These are phyloP conservation scores for Thraustochytrium striatum DNA, from an alignment of 352 stramenopile genomes.

Conservation along the genomic window DNA sequence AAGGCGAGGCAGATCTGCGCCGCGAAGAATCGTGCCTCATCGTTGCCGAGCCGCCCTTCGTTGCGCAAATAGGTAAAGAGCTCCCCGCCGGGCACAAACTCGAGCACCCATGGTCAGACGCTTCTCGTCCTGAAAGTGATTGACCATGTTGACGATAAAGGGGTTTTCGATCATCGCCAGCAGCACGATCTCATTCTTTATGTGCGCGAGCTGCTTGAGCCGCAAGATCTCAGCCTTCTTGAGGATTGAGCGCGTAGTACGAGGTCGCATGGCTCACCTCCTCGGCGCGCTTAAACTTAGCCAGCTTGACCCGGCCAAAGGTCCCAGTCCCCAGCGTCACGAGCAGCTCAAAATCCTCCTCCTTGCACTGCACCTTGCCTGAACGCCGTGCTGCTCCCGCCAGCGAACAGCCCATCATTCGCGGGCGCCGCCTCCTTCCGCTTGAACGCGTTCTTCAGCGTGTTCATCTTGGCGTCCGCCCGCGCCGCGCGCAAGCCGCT, in stretches of 20 bases:
- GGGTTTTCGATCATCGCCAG: conserved; percentile 75
- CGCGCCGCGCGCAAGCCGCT: too few species aligned
- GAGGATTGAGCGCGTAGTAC: conserved; percentile 80
- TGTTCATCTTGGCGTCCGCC: neutral
- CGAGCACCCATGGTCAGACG: conserved; percentile 80
- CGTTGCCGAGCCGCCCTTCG: conserved; percentile 63
- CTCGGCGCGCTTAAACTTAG: conserved; percentile 63
- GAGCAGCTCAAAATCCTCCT: conserved; percentile 71
- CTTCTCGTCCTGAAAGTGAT: conserved; percentile 80
- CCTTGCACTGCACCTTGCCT: conserved; percentile 53
- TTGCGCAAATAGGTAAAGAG: conserved; percentile 82
- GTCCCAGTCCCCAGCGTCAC: conserved; percentile 76
- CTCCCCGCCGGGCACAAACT: conserved; percentile 85
- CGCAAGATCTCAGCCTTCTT: conserved; percentile 83
- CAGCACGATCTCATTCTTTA: conserved; percentile 84
- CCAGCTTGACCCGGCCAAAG: conserved; percentile 77
- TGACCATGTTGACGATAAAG: conserved; percentile 77
- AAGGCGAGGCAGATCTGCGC: conserved; percentile 78
- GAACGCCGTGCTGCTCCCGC: neutral
- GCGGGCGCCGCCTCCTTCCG: neutral
- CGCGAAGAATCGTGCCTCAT: conserved; percentile 79
- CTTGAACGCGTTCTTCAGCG: neutral
- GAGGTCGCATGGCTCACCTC: conserved; percentile 2
- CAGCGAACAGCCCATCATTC: neutral
- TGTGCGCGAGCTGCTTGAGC: conserved; percentile 80